phyloP scores from a whole-genome alignment of 768 basidiomycete species.

The Boletus sp. region DNA sequence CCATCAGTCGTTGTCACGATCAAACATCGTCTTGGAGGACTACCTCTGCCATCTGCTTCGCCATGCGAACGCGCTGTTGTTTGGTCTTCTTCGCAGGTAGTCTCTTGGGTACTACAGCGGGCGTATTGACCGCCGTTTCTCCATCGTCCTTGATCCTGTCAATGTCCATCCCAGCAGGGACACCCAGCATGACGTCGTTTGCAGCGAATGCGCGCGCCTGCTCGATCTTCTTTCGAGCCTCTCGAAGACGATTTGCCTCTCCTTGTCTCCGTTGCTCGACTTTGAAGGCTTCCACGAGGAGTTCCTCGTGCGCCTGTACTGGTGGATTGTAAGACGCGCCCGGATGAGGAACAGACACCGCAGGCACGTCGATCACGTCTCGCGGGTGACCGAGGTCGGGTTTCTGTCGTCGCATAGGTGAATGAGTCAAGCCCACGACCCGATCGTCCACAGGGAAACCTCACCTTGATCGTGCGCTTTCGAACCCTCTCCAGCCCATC shows the following conservation, averaged over 20 bases:
- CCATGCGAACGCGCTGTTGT: constrained; percentile 68
- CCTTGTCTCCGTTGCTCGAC: constrained; percentile 58
- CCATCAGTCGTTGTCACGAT: background rate
- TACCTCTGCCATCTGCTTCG: constrained; percentile 63
- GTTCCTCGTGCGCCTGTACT: constrained; percentile 64
- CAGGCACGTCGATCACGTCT: constrained; percentile 57
- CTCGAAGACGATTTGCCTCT: constrained; percentile 52
- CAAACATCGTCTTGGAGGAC: constrained; percentile 9
- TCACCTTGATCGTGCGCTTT: constrained; percentile 54
- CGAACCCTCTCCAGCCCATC: constrained; percentile 39
- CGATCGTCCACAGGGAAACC: background rate
- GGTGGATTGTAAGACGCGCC: constrained; percentile 92
- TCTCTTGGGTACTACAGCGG: constrained; percentile 38
- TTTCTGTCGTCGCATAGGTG: constrained; percentile 35
- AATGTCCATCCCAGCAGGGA: constrained; percentile 66
- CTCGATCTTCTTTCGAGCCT: constrained; percentile 55
- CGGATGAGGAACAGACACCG: constrained; percentile 69
- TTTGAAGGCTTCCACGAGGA: constrained; percentile 66
- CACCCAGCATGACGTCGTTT: constrained; percentile 33
- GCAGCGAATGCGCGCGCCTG: constrained; percentile 39
- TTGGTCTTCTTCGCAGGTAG: constrained; percentile 52
- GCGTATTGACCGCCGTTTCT: constrained; percentile 33
- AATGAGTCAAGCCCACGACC: background rate
- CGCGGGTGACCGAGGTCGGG: constrained; percentile 48
- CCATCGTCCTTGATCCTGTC: constrained; percentile 45